Evolutionary conservation across 352 stramenopile species (phyloP).

Genomic region (Pythium pyrilobum): DNA sequence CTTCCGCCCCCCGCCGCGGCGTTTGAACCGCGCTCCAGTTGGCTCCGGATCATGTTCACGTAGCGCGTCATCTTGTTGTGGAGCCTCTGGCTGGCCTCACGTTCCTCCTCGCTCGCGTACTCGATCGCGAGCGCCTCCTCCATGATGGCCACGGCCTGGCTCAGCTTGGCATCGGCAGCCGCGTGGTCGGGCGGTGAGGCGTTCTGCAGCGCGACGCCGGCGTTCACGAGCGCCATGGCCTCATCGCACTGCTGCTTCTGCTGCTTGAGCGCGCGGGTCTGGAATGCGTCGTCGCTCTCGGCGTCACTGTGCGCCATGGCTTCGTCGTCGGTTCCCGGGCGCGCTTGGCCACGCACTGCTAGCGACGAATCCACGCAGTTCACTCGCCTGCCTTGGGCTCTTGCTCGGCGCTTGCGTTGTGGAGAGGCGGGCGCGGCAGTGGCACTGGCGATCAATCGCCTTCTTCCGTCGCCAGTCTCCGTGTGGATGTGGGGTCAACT

Average conservation of each 20-base stretch:
- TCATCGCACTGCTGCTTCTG: constrained; percentile 81
- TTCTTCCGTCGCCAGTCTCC: no score
- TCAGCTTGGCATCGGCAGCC: constrained; percentile 59
- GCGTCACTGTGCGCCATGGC: constrained; percentile 20
- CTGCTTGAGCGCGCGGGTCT: constrained; percentile 54
- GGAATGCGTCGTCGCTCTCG: constrained; percentile 50
- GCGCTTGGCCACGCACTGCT: no score
- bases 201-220: constrained; percentile 74
- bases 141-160: constrained; percentile 69
- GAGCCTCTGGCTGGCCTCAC: constrained; percentile 57
- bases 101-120: constrained; percentile 66
- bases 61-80: constrained; percentile 87
- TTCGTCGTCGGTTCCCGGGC: no score
- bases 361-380: no score
- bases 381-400: no score
- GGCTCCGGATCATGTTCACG: constrained; percentile 84
- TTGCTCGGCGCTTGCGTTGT: no score
- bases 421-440: no score
- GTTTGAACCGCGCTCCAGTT: constrained; percentile 48
- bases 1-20: constrained; percentile 21
- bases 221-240: constrained; percentile 78
- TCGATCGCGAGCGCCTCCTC: constrained; percentile 71
- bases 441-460: no score
- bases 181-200: constrained; percentile 42
- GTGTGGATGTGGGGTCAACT: no score